Conservation (phyloP, 2,329 filamentous ascomycete genomes). For the Esteya vermicola region DNA sequence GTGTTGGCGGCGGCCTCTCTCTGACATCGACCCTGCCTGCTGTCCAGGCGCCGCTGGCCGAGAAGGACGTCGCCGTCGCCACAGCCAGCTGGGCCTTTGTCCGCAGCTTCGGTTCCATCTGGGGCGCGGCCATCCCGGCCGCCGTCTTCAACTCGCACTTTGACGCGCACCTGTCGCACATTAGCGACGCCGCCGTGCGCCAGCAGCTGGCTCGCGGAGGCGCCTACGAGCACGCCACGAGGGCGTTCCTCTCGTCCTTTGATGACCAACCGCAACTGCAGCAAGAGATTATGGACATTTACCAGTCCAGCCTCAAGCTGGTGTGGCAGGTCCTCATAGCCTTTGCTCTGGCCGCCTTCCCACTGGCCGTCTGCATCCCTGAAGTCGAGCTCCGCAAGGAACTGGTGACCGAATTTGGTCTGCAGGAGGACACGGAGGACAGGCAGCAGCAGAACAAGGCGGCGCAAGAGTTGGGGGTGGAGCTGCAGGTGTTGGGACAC, state of each 20-base stretch:
- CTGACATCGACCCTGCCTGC: slow-evolving; percentile 27
- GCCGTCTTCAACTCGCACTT: slow-evolving; percentile 21
- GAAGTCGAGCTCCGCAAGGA: slow-evolving; percentile 1
- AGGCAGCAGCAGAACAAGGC: background rate
- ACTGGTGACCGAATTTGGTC: slow-evolving; percentile 1
- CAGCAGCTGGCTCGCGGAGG: slow-evolving; percentile 9
- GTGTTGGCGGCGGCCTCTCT: slow-evolving; percentile 22
- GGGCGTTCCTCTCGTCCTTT: background rate
- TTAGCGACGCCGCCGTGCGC: slow-evolving; percentile 8
- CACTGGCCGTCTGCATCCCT: background rate
- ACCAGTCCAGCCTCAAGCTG: slow-evolving; percentile 1
- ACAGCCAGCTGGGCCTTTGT: slow-evolving; percentile 29
- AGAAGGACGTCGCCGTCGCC: slow-evolving; percentile 21
- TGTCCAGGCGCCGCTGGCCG: slow-evolving; percentile 23
- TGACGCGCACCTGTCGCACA: slow-evolving; percentile 7
- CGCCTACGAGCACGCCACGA: slow-evolving; percentile 14
- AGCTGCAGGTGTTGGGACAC: background rate
- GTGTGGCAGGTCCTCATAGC: slow-evolving; percentile 5
- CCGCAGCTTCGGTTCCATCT: slow-evolving; percentile 30
- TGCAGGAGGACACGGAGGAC: background rate
- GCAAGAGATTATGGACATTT: background rate
- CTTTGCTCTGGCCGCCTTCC: slow-evolving; percentile 1
- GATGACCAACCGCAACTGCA: background rate
- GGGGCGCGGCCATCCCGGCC: slow-evolving; percentile 27
- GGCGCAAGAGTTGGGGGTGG: background rate